phyloP scores from a whole-genome alignment of 2,329 filamentous ascomycete genomes.

The Calonectria fujianensis region DNA sequence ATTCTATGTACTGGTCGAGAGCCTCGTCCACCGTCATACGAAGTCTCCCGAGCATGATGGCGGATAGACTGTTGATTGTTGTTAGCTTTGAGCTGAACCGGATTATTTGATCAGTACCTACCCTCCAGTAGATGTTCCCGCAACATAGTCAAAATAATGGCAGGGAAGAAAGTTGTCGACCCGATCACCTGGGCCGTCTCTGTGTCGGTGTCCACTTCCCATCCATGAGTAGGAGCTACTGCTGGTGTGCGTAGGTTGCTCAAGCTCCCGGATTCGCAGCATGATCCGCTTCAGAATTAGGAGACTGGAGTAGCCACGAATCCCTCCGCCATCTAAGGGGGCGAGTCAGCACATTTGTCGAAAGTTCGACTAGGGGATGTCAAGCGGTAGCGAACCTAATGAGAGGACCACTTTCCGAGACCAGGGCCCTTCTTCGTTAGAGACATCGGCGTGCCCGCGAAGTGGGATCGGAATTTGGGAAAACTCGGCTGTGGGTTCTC shows the following conservation, averaged over 20 bases:
- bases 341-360: too few species aligned
- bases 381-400: constrained; percentile 15
- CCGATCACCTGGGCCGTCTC: neutral
- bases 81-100: neutral
- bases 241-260: neutral
- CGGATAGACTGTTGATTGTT: neutral
- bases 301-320: constrained; percentile 32
- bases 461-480: neutral
- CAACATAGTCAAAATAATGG: constrained; percentile 28
- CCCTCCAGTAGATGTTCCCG: constrained; percentile 28
- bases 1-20: constrained; percentile 7
- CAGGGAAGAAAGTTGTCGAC: constrained; percentile 24
- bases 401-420: constrained; percentile 14
- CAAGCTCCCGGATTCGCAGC: constrained; percentile 14
- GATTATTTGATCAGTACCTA: neutral
- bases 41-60: constrained; percentile 26
- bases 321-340: constrained; percentile 26
- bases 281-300: constrained; percentile 32
- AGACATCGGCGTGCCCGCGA: neutral
- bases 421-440: constrained; percentile 30
- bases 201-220: neutral
- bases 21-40: constrained; percentile 26
- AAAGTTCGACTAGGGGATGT: neutral
- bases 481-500: neutral
- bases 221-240: constrained; percentile 22